These are phyloP conservation scores for Neostapfia colusana DNA, from an alignment of 176 grass and related monocot genomes.

Conservation along the genomic window DNA sequence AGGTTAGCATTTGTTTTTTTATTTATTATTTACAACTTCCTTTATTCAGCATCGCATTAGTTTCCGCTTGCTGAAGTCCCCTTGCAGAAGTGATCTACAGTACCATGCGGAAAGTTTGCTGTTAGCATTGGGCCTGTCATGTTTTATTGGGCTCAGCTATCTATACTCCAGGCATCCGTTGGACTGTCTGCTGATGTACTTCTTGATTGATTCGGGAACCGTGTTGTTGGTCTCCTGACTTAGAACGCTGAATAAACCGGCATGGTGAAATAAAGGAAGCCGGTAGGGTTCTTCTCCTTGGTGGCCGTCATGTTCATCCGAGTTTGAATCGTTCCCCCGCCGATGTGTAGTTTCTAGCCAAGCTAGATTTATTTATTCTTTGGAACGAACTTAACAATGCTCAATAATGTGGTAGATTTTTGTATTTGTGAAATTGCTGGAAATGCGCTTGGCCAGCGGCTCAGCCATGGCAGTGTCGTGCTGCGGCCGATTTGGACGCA, in stretches of 20 bases:
- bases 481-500: too few relatives aligned
- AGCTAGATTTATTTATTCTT: too few relatives aligned
- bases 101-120: background rate
- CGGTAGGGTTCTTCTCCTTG: background rate
- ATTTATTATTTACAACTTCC: too few relatives aligned
- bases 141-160: background rate
- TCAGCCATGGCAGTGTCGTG: too few relatives aligned
- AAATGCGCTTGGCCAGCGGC: too few relatives aligned
- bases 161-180: slow-evolving; percentile 6
- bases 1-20: background rate
- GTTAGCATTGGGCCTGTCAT: background rate
- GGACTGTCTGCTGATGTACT: background rate
- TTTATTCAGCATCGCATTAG: background rate
- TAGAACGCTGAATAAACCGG: slow-evolving; percentile 16
- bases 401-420: too few relatives aligned
- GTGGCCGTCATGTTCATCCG: too few relatives aligned
- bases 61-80: slow-evolving; percentile 6
- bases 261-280: slow-evolving; percentile 26
- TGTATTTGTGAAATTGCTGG: too few relatives aligned
- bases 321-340: too few relatives aligned
- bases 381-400: background rate
- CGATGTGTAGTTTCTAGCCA: too few relatives aligned
- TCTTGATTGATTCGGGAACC: background rate
- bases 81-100: slow-evolving; percentile 13
- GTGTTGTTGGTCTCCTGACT: background rate